These are phyloP conservation scores for Neurospora cerealis DNA, from an alignment of 495 filamentous ascomycete species.

Conservation along the genomic window DNA sequence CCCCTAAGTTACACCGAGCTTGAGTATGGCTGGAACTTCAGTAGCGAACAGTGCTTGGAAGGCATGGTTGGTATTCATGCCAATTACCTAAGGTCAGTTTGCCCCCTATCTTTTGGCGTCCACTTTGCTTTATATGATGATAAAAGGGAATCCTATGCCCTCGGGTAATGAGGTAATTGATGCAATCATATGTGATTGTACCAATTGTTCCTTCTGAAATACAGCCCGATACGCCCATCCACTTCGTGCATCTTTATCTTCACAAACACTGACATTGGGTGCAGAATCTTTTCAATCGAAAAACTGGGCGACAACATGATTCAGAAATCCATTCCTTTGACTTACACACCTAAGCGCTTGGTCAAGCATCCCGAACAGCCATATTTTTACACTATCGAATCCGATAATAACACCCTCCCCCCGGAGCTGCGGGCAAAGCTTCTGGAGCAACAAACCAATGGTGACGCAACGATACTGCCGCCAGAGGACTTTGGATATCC, in stretches of 20 bases:
- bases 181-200: constrained; percentile 23
- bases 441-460: constrained; percentile 60
- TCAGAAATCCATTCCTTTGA: constrained; percentile 78
- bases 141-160: constrained; percentile 39
- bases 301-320: constrained; percentile 78
- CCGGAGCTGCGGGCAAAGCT: constrained; percentile 60
- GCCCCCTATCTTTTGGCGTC: constrained; percentile 7
- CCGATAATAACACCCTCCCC: constrained; percentile 81
- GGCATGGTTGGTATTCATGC: constrained; percentile 95
- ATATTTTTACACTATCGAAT: constrained; percentile 86
- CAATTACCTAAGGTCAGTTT: constrained; percentile 73
- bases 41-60: constrained; percentile 82
- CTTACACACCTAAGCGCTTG: constrained; percentile 82
- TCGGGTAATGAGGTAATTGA: constrained; percentile 35
- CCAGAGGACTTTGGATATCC: constrained; percentile 88
- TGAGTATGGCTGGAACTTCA: constrained; percentile 93
- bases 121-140: constrained; percentile 55
- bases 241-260: not conserved
- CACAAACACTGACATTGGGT: constrained; percentile 12
- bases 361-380: constrained; percentile 80
- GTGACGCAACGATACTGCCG: constrained; percentile 57
- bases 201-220: constrained; percentile 48
- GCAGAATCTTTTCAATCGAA: constrained; percentile 83
- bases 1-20: constrained; percentile 80
- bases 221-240: constrained; percentile 14